Base-by-base conservation (phyloP, 2,329 filamentous ascomycete species). In the Fusarium scirpi region DNA sequence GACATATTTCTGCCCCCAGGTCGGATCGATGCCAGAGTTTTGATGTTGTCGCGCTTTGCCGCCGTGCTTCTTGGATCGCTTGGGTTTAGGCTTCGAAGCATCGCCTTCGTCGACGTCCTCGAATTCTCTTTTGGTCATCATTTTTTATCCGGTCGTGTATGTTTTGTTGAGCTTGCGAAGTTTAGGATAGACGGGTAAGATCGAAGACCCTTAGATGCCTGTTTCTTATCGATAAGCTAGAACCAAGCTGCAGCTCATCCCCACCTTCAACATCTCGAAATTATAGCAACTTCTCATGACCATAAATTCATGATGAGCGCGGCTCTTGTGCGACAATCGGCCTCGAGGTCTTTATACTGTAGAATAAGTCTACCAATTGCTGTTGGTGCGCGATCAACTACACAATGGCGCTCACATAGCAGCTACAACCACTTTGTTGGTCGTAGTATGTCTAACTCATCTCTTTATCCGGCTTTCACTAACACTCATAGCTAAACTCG, bases 1-100 rank as follows among this genome's bases (percentile, higher is more conserved):
- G 45, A 91, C 91, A 74, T 89, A 89, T 78, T 89, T 88, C 80
- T 93, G 91, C 43, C 92, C 92, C 78, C 89, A 93, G 4, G 88
- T 87, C 12, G 88, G 86, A 77, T 93, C 86, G 62, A 90, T 84
- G 51, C 81, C 80, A 7, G 82, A 81, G 69, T 83, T 80, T 62
- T 83, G 79, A 56, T 82, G 80, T 54, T 82, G 80, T 64, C 79
- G 80, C 60, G 78, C 64, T 73, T 79, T 82, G 38, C 74, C 65
- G 43, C 73, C 71, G 45, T 76, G 72, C 65, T 76, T 78, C 66
- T 72, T 76, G 47, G 73, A 47, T 41, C 76, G 74, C 45, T 76
- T 77, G 1, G 72, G 62, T 22, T 77, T 72, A n/a, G 74, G 73
- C 24, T 76, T 74, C 18, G 64, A 67, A 7, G 60, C 38, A 18